Conservation (phyloP, 2,329 filamentous ascomycete species). For the Ophiostoma sp. region DNA sequence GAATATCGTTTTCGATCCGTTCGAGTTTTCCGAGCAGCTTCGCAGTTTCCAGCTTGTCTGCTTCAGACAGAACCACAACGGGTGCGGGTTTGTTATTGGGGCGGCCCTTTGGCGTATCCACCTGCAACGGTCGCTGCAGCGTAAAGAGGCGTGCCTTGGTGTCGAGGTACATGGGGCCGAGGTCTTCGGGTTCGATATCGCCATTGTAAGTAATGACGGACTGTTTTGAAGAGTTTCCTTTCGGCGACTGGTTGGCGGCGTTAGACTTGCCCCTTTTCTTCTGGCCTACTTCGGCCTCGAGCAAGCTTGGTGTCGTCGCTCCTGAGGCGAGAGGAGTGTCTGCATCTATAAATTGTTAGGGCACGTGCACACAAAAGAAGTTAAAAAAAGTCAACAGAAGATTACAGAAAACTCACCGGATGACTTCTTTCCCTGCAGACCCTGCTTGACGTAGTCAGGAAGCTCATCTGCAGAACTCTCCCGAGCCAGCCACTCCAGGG, state of each 20-base stretch:
- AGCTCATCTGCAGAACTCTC: constrained; percentile 69
- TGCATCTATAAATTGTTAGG: constrained; percentile 45
- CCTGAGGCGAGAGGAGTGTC: constrained; percentile 55
- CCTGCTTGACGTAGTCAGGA: constrained; percentile 64
- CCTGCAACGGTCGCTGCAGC: constrained; percentile 56
- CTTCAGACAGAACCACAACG: constrained; percentile 21
- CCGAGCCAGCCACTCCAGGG: constrained; percentile 85
- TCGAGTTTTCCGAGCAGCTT: constrained; percentile 73
- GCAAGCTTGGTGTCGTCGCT: constrained; percentile 49
- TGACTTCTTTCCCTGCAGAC: constrained; percentile 37
- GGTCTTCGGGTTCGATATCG: constrained; percentile 72
- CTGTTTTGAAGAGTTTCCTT: constrained; percentile 44
- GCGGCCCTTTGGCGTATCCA: constrained; percentile 43
- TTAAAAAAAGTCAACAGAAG: background rate
- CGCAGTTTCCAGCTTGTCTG: constrained; percentile 52
- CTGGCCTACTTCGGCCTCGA: constrained; percentile 38
- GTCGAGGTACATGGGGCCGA: constrained; percentile 74
- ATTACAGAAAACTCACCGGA: constrained; percentile 35
- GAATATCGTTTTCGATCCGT: constrained; percentile 73
- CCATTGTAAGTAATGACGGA: constrained; percentile 57
- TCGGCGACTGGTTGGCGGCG: constrained; percentile 33
- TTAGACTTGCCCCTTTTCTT: constrained; percentile 41
- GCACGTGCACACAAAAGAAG: background rate
- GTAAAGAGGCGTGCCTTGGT: constrained; percentile 69
- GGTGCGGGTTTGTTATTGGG: background rate